These are phyloP conservation scores for Hypoxylon rubiginosum DNA, from an alignment of 2,329 filamentous ascomycete genomes.

Conservation along the genomic window DNA sequence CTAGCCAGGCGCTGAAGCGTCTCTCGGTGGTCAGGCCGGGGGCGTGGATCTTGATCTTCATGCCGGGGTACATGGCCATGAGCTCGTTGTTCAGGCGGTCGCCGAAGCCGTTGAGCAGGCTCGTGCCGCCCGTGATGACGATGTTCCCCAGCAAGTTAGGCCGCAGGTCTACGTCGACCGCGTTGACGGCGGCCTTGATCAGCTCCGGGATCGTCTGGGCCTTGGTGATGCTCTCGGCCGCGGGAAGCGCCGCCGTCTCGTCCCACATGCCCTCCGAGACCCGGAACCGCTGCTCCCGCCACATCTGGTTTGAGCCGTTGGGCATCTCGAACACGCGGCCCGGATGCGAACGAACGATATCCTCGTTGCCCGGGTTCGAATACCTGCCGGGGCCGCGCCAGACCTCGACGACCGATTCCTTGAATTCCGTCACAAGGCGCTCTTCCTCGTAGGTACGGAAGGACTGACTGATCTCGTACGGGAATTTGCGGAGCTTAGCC, in stretches of 20 bases:
- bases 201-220: conserved; percentile 86
- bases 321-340: conserved; percentile 97
- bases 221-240: conserved; percentile 59
- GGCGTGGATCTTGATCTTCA: conserved; percentile 89
- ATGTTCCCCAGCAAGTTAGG: conserved; percentile 88
- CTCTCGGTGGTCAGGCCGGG: conserved; percentile 88
- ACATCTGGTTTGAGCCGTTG: conserved; percentile 95
- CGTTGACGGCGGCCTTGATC: conserved; percentile 80
- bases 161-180: conserved; percentile 90
- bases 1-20: conserved; percentile 94
- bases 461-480: conserved; percentile 71
- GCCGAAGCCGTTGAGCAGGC: conserved; percentile 89
- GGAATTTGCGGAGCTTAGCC: conserved; percentile 79
- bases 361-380: conserved; percentile 76
- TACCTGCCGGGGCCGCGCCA: conserved; percentile 86
- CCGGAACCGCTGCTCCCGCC: conserved; percentile 87
- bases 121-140: conserved; percentile 90
- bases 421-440: conserved; percentile 93
- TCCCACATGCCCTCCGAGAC: conserved; percentile 94
- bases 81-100: conserved; percentile 91
- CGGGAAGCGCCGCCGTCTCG: conserved; percentile 77
- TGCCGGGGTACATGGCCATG: conserved; percentile 82
- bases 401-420: conserved; percentile 95
- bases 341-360: conserved; percentile 78
- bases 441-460: conserved; percentile 92